phyloP scores from a whole-genome alignment of 2,329 filamentous ascomycete genomes.

The Hirsutella minnesotensis region DNA sequence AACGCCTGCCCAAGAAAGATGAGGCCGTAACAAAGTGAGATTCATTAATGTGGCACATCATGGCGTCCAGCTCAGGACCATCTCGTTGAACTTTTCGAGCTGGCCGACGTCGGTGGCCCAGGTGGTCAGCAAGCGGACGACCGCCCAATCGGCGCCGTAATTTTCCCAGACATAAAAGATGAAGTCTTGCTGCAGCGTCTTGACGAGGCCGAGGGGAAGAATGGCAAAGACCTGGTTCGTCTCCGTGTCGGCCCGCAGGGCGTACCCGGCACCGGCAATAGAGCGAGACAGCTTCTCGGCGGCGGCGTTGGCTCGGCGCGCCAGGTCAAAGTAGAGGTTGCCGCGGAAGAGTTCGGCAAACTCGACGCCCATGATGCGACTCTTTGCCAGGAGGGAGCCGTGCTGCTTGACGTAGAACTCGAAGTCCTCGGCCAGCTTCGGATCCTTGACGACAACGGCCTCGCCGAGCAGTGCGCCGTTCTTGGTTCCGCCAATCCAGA shows the following conservation, averaged over 20 bases:
- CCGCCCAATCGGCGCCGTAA: constrained; percentile 22
- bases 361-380: constrained; percentile 34
- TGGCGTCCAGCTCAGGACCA: constrained; percentile 12
- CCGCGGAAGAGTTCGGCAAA: constrained; percentile 36
- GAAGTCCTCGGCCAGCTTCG: constrained; percentile 29
- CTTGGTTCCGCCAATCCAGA: constrained; percentile 43
- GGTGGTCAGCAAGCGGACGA: constrained; percentile 34
- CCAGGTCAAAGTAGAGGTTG: constrained; percentile 33
- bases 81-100: constrained; percentile 24
- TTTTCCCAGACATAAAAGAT: constrained; percentile 37
- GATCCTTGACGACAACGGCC: constrained; percentile 34
- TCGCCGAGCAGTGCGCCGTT: constrained; percentile 38
- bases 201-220: constrained; percentile 25
- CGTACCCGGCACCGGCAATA: constrained; percentile 29
- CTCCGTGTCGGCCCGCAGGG: constrained; percentile 30
- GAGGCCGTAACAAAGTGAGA: background rate
- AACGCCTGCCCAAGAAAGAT: too few relatives aligned
- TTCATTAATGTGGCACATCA: background rate
- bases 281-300: constrained; percentile 29
- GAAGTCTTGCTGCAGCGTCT: constrained; percentile 28
- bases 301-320: constrained; percentile 29
- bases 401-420: constrained; percentile 40
- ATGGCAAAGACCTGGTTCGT: constrained; percentile 40
- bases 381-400: constrained; percentile 36
- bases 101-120: constrained; percentile 34